phyloP scores from a whole-genome alignment of 257 asterid species.

The Petunia axillaris region DNA sequence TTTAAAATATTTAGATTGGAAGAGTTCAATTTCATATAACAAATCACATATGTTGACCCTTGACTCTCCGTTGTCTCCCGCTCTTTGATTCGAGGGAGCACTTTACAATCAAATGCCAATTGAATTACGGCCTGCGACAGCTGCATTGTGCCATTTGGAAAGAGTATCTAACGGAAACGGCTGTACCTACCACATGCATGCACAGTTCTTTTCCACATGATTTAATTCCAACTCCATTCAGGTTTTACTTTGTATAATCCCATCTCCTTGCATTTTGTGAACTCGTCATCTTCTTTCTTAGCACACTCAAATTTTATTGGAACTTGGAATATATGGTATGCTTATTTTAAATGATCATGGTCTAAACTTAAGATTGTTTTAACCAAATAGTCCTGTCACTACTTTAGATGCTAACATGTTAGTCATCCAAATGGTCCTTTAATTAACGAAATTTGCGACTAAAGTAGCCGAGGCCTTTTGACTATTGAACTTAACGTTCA shows the following conservation, averaged over 20 bases:
- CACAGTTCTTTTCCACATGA: conserved; percentile 37
- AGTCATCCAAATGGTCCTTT: neutral
- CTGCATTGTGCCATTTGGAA: conserved; percentile 43
- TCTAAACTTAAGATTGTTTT: neutral
- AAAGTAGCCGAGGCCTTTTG: neutral
- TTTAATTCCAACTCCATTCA: conserved; percentile 15
- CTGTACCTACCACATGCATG: conserved; percentile 49
- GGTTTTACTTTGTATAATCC: neutral
- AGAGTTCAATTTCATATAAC: too few species aligned
- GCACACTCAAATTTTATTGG: neutral
- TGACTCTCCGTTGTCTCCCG: neutral
- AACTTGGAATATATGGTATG: neutral
- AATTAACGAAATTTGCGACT: neutral
- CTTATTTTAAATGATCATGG: neutral
- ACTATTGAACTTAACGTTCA: conserved; percentile 12
- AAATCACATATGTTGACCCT: neutral
- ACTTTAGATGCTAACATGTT: neutral
- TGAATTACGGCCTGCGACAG: conserved; percentile 11
- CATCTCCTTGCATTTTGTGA: neutral
- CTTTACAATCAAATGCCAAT: neutral
- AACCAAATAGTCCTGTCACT: neutral
- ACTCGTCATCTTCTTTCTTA: neutral
- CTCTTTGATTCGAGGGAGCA: neutral
- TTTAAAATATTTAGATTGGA: too few species aligned
- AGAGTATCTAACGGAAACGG: conserved; percentile 35